These are phyloP conservation scores for Polychaeton citri DNA, from an alignment of 2,329 filamentous ascomycete species.

Conservation along the genomic window DNA sequence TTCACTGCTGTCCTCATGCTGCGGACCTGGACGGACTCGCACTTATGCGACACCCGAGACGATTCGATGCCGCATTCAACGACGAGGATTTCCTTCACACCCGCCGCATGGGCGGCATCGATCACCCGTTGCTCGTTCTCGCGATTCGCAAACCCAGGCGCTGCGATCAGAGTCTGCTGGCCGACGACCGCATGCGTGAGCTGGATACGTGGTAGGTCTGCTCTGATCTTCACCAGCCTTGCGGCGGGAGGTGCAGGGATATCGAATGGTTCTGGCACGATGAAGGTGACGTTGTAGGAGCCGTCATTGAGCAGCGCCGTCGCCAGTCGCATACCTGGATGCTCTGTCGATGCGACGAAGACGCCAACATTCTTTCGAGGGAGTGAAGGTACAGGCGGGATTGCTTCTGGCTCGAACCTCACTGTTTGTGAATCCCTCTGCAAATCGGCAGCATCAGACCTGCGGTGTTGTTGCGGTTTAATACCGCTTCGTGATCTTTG, in stretches of 20 bases:
- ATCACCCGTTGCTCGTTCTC: background rate
- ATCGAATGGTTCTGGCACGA: background rate
- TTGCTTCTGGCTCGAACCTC: too few species aligned
- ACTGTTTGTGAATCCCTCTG: too few species aligned
- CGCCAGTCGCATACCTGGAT: background rate
- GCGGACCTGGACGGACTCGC: too few species aligned
- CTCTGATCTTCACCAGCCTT: background rate
- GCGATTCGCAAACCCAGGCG: background rate
- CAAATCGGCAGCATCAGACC: too few species aligned
- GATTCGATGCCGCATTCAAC: too few species aligned
- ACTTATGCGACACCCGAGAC: too few species aligned
- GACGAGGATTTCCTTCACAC: background rate
- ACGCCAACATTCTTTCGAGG: background rate
- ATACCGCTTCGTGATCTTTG: too few species aligned
- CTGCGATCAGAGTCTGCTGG: background rate
- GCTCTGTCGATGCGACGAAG: background rate
- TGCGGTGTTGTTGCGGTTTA: too few species aligned
- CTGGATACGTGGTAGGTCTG: background rate
- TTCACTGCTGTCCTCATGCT: too few species aligned
- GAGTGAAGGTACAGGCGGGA: too few species aligned
- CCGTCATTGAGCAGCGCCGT: background rate
- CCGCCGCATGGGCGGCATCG: background rate
- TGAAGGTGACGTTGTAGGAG: background rate
- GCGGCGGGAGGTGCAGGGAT: background rate
- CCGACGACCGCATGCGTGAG: background rate